A percentile compares a stretch with the other conserved stretches of the same genome.
These are phyloP conservation scores for Pythium biforme DNA, from an alignment of 352 stramenopile species.

Conservation along the genomic window DNA sequence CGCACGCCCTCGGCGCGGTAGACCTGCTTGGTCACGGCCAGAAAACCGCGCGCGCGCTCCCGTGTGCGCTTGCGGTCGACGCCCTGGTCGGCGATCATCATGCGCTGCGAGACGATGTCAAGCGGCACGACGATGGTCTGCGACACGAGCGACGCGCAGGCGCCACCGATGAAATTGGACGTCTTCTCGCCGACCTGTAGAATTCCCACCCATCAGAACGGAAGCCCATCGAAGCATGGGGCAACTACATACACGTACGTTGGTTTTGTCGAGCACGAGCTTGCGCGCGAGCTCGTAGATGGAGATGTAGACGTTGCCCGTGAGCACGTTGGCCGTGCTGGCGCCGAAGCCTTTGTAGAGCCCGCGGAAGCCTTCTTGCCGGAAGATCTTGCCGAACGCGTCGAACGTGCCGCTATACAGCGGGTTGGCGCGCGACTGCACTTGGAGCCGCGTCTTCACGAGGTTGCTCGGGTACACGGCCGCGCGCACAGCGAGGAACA, in stretches of 20 bases:
- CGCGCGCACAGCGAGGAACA: constrained; percentile 80
- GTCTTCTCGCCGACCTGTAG: constrained; percentile 42
- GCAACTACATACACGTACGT: constrained; percentile 26
- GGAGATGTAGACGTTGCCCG: constrained; percentile 89
- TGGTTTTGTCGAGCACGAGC: constrained; percentile 54
- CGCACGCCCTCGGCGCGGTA: constrained; percentile 64
- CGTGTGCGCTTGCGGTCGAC: constrained; percentile 49
- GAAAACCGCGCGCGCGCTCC: constrained; percentile 54
- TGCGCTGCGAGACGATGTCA: constrained; percentile 87
- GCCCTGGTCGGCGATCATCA: constrained; percentile 87
- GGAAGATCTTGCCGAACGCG: constrained; percentile 81
- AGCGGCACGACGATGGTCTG: constrained; percentile 86
- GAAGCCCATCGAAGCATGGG: not conserved
- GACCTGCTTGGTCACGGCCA: constrained; percentile 60
- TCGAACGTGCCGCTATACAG: constrained; percentile 82
- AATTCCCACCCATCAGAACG: not conserved
- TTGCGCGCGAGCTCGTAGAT: constrained; percentile 86
- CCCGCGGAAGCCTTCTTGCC: constrained; percentile 67
- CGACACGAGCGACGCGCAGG: constrained; percentile 74
- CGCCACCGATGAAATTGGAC: constrained; percentile 77
- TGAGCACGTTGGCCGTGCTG: constrained; percentile 82
- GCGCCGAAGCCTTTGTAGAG: constrained; percentile 89
- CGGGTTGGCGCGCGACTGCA: constrained; percentile 68
- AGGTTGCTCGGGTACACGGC: constrained; percentile 87
- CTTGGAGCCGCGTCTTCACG: constrained; percentile 87